A percentile compares a stretch with the other conserved stretches of the same genome.
phyloP scores from a whole-genome alignment of 2,329 filamentous ascomycete species.

The Scedosporium aurantiacum region DNA sequence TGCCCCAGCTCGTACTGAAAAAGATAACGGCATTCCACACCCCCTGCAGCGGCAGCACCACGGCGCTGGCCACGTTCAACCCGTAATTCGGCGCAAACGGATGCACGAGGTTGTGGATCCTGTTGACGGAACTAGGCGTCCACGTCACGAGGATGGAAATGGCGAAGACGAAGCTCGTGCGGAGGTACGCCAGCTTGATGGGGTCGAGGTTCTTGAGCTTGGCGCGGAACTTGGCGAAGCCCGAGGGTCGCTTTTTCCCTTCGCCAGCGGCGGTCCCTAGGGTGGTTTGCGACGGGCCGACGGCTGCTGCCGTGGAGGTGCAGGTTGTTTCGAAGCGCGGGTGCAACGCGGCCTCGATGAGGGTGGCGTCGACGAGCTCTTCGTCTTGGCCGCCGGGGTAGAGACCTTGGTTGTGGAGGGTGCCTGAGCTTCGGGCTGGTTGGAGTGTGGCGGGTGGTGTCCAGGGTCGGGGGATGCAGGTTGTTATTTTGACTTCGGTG shows the following conservation, averaged over 20 bases:
- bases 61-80: constrained; percentile 57
- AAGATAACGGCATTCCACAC: constrained; percentile 76
- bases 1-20: constrained; percentile 48
- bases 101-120: constrained; percentile 55
- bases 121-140: constrained; percentile 61
- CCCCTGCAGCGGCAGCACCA: constrained; percentile 67
- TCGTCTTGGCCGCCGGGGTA: constrained; percentile 3
- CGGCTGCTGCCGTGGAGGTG: neutral
- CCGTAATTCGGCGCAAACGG: constrained; percentile 45
- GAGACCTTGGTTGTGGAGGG: neutral
- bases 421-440: neutral
- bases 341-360: neutral
- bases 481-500: constrained; percentile 38
- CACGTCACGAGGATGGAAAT: constrained; percentile 50
- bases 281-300: neutral
- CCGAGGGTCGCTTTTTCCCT: neutral
- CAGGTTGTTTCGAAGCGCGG: constrained; percentile 16
- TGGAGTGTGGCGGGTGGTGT: constrained; percentile 4
- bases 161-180: constrained; percentile 50
- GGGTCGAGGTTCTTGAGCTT: constrained; percentile 37
- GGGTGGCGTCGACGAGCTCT: neutral
- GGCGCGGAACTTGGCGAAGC: constrained; percentile 14
- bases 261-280: neutral
- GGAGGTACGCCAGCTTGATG: constrained; percentile 49
- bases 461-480: constrained; percentile 10